These are phyloP conservation scores for Tricholoma flavovirens DNA, from an alignment of 768 basidiomycete genomes.

Conservation along the genomic window DNA sequence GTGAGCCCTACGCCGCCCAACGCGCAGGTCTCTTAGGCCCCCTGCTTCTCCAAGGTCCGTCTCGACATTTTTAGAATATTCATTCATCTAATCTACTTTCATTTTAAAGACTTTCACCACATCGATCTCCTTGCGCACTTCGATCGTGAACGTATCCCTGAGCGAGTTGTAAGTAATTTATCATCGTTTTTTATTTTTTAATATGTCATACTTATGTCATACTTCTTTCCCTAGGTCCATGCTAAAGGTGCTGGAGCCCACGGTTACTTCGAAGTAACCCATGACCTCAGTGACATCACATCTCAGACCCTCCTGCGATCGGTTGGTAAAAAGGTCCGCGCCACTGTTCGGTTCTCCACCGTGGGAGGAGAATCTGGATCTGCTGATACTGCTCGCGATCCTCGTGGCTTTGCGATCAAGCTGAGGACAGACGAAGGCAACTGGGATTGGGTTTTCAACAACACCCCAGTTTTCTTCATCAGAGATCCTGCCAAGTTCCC, in stretches of 20 bases:
- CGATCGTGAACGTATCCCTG: conserved; percentile 92
- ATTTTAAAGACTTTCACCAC: conserved; percentile 68
- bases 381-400: conserved; percentile 89
- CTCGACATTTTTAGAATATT: not conserved
- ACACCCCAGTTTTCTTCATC: conserved; percentile 90
- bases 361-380: conserved; percentile 87
- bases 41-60: conserved; percentile 80
- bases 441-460: conserved; percentile 90
- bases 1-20: conserved; percentile 74
- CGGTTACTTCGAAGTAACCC: conserved; percentile 88
- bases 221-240: conserved; percentile 54
- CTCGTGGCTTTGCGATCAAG: conserved; percentile 89
- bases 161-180: conserved; percentile 66
- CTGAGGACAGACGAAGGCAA: conserved; percentile 89
- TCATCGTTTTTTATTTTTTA: not conserved
- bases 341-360: conserved; percentile 88
- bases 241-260: conserved; percentile 93
- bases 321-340: conserved; percentile 61
- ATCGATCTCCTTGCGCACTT: conserved; percentile 90
- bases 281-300: conserved; percentile 78
- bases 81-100: no score
- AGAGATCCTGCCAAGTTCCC: conserved; percentile 85
- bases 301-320: conserved; percentile 61
- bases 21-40: conserved; percentile 72
- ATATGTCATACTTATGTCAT: conserved; percentile 22